These are phyloP conservation scores for Theobroma grandiflorum DNA, from an alignment of 441 rosid species.

Conservation along the genomic window DNA sequence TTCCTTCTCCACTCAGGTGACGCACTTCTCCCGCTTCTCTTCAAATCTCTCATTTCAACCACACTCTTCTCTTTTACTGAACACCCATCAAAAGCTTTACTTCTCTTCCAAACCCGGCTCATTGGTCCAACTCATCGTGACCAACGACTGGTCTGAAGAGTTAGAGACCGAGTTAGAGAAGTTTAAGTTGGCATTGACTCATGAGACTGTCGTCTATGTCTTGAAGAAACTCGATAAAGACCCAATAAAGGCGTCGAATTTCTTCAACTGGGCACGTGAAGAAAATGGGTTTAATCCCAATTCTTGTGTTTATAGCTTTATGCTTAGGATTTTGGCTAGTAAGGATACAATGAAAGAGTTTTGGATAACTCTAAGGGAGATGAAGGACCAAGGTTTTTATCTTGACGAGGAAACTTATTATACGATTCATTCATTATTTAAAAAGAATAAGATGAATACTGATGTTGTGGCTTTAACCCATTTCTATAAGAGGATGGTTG, in stretches of 20 bases:
- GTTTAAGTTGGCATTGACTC: conserved; percentile 42
- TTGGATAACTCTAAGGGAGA: conserved; percentile 65
- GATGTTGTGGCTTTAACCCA: conserved; percentile 69
- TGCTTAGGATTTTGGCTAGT: conserved; percentile 67
- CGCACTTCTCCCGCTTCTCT: conserved; percentile 36
- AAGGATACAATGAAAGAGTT: conserved; percentile 66
- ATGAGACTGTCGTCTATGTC: conserved; percentile 72
- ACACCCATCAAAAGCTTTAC: conserved; percentile 36
- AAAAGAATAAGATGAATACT: conserved; percentile 49
- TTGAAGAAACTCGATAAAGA: conserved; percentile 68
- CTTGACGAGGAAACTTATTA: conserved; percentile 72
- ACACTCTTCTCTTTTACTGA: conserved; percentile 25
- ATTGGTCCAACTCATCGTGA: conserved; percentile 50
- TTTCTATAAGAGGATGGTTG: conserved; percentile 69
- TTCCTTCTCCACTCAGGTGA: conserved; percentile 51
- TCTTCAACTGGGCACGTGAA: conserved; percentile 69
- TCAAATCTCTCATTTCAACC: conserved; percentile 23
- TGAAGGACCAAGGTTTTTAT: conserved; percentile 77
- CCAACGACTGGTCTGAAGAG: conserved; percentile 65
- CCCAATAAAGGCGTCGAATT: conserved; percentile 66
- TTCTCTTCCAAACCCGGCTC: conserved; percentile 60
- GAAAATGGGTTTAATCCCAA: conserved; percentile 66
- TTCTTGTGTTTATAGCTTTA: conserved; percentile 63
- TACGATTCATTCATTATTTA: conserved; percentile 52
- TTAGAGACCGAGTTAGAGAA: conserved; percentile 52